phyloP scores from a whole-genome alignment of 768 basidiomycete species.

The Kwoniella europaea region DNA sequence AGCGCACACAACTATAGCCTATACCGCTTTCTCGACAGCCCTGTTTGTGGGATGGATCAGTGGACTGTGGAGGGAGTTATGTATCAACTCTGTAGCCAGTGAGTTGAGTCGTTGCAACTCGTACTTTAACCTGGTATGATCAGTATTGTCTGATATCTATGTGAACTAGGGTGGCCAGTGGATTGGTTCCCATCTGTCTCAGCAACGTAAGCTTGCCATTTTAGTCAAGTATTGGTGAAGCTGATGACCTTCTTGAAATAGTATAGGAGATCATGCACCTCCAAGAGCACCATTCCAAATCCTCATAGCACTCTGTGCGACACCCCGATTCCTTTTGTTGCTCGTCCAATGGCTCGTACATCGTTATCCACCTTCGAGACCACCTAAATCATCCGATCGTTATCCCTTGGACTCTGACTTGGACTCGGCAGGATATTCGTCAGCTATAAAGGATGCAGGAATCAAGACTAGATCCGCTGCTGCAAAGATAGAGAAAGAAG shows the following conservation, averaged over 20 bases:
- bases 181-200: conserved; percentile 89
- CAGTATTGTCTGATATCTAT: no score
- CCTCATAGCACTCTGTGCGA: conserved; percentile 82
- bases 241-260: conserved; percentile 48
- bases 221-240: neutral
- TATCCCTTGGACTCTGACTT: neutral
- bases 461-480: neutral
- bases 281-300: conserved; percentile 78
- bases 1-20: conserved; percentile 70
- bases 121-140: no score
- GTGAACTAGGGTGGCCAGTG: conserved; percentile 69
- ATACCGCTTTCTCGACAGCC: conserved; percentile 69
- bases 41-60: conserved; percentile 66
- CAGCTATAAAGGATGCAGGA: neutral
- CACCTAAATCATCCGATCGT: conserved; percentile 32
- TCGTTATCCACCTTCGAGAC: conserved; percentile 32
- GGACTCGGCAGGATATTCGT: neutral
- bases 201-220: conserved; percentile 43
- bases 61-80: conserved; percentile 81
- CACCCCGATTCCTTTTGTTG: conserved; percentile 67
- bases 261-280: conserved; percentile 89
- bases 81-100: conserved; percentile 72
- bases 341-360: conserved; percentile 52
- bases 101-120: no score
- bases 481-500: conserved; percentile 1